Base-by-base conservation (phyloP, 805 yeast genomes). In the Barnettozyma vustinii region DNA sequence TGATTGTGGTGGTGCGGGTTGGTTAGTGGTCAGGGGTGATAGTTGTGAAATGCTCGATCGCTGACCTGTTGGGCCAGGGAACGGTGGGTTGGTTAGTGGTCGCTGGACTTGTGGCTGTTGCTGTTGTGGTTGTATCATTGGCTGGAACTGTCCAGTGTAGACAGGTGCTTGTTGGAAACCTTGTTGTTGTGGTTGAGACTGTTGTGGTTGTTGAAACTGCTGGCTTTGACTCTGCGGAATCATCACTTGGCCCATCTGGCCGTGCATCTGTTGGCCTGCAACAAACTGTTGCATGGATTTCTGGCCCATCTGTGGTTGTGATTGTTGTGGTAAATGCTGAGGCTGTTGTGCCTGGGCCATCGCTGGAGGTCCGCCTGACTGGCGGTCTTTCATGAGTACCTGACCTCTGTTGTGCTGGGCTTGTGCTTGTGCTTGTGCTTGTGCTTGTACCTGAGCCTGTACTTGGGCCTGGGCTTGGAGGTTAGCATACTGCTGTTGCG, bases 401-500 rank as follows among this genome's bases (percentile, higher is more conserved):
- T 42, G 48, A 13, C 20, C 41, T 15, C 40, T 41, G 1, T 41
- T 40, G 12, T 33, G 42, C 33, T 36, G 39, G 16, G 52, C 35
- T 21, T 42, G 37, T 9, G 40, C 49, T 8, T 48, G 50, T 18
- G 47, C 52, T 45, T 51, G 51, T 19, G 47, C 51, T 23, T 45
- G 50, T 0, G 40, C 49, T 9, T 48, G 50, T n/a, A 46, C 52
- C 45, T 50, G 56, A 5, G 25, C 25, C 8, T 51, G 51, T 19
- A 46, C 50, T 21, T 45, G 49, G 0, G 40, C 49, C 15, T 48
- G 50, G 12, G 48, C 52, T 42, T 50, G 56, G n/a, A 50, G 25
- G 32, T 51, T 51, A 9, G 54, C 54, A 37, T 51, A 53, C 30
- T 51, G 56, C 7, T 45, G 49, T 37, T 52, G 56, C 9, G 54